Evolutionary conservation across 345 rosid species (phyloP).

Genomic region (Cardiospermum halicacabum): DNA sequence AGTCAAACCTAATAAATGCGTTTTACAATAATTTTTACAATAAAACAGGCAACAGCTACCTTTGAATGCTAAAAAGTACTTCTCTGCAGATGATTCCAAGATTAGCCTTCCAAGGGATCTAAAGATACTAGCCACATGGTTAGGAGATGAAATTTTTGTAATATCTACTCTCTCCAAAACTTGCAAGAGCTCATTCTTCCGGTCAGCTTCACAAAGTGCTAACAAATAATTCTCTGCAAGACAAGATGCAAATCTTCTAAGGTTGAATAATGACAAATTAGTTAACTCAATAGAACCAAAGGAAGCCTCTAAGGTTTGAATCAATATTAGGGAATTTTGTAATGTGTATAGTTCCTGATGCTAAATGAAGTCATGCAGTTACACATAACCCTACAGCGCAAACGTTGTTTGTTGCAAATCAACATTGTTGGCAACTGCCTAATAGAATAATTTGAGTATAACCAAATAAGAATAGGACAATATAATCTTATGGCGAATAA

Average conservation of each 20-base stretch:
- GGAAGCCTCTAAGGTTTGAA: not conserved
- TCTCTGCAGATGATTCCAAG: conserved; percentile 46
- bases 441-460: not conserved
- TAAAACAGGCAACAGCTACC: too few species aligned
- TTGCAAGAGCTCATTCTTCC: conserved; percentile 45
- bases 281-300: not conserved
- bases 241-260: conserved; percentile 7
- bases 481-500: not conserved
- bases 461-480: not conserved
- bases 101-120: conserved; percentile 57
- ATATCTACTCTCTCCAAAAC: conserved; percentile 58
- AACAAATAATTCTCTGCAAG: conserved; percentile 67
- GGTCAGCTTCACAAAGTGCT: conserved; percentile 63
- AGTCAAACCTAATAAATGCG: too few species aligned
- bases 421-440: not conserved
- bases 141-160: conserved; percentile 38
- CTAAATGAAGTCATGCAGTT: not conserved
- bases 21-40: too few species aligned
- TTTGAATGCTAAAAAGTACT: conserved; percentile 47
- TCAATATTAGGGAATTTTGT: not conserved
- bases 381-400: not conserved
- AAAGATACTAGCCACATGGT: conserved; percentile 40
- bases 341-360: not conserved
- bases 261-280: not conserved
- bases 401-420: not conserved